A percentile compares a stretch with the other conserved stretches of the same genome.
phyloP scores from a whole-genome alignment of 257 asterid genomes.

The Solanum pinnatisectum region DNA sequence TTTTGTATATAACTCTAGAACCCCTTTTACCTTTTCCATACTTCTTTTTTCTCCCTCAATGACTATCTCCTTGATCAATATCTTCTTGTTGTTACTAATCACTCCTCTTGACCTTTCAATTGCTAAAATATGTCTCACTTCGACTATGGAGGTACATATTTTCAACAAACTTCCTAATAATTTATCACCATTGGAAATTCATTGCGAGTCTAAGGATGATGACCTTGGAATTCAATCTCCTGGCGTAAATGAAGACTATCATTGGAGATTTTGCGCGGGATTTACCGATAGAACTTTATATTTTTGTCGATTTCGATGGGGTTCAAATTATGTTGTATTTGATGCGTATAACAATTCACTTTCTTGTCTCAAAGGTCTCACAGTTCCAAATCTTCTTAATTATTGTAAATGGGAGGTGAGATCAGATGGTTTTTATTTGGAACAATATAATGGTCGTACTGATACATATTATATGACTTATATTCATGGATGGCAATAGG shows the following conservation, averaged over 20 bases:
- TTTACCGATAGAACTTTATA: rapidly evolving
- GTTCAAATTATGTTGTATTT: background rate
- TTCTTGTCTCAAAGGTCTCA: background rate
- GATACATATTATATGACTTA: background rate
- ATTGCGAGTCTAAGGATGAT: background rate
- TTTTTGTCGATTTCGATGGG: background rate
- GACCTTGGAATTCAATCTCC: background rate
- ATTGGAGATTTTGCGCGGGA: background rate
- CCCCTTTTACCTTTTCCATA: background rate
- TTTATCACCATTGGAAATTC: background rate
- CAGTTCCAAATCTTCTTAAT: background rate
- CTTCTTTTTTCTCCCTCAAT: background rate
- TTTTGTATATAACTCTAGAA: background rate
- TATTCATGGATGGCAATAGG: background rate
- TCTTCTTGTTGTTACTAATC: background rate
- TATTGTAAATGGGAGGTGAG: background rate
- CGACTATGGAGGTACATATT: background rate
- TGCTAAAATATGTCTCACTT: background rate
- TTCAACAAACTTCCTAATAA: background rate
- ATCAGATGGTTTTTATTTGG: background rate
- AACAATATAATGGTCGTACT: background rate
- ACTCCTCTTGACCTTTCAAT: background rate
- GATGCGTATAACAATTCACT: background rate
- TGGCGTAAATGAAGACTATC: background rate
- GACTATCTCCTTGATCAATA: background rate